Evolutionary conservation across 1,284 basidiomycete species (phyloP), one percentile per base, ranked within the genome.

Genomic region (Austroboletus niveus): DNA sequence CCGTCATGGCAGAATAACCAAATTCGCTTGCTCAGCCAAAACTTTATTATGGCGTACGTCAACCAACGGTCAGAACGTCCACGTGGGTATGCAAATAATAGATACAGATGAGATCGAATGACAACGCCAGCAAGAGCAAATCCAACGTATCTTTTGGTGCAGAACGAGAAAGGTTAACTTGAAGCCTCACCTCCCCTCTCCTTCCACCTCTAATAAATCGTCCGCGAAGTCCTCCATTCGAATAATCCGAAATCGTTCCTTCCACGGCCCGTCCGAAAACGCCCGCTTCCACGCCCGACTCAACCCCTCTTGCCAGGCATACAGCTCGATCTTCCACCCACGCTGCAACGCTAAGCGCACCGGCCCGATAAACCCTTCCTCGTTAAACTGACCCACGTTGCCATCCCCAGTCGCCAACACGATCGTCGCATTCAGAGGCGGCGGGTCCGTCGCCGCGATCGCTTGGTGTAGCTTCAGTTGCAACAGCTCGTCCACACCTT

Each of bases 371-470:
- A 94, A 95, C 4, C 92, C 92, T 60, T 92, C 87, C 55, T 90
- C 87, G 66, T 85, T 93, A 65, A 93, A 94, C 65, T 94, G 87
- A 3, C 89, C 89, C 11, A 87, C 85, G 62, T 91, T 90, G 20
- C 91, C 92, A 66, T 95, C 92, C 4, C 92, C 92, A 0, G 93
- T 94, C 2, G 90, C 92, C 34, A 95, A 80, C 36, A 94, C 85
- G 59, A 94, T 89, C 20, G 90, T 92, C 6, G 84, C 80, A 2
- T 81, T 80, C 10, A 74, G 81, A 1, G 80, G 82, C 8, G 78
- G 76, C 2, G 75, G 73, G 61, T 90, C 82, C 11, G 80, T 77
- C 43, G 80, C 83, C 5, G 87, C 82, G 46, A 95, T 75, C 8
- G 87, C 85, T 64, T 93, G 90, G 59, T 93, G 84, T 27, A 94